A percentile compares a stretch with the other conserved stretches of the same genome.
phyloP scores from a whole-genome alignment of 345 rosid genomes.

The Rhodomyrtus tomentosa region DNA sequence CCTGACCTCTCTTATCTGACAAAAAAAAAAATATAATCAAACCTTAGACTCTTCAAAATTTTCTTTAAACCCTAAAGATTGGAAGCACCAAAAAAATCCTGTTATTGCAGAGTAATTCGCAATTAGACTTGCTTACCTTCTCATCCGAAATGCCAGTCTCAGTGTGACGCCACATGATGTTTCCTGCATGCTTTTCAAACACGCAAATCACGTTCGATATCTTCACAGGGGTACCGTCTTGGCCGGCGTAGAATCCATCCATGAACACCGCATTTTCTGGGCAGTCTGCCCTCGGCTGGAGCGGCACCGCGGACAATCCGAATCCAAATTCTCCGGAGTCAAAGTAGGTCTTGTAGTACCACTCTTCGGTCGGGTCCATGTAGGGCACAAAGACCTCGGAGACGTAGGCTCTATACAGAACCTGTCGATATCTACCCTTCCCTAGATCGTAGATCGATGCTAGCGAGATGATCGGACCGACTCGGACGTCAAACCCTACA shows the following conservation, averaged over 20 bases:
- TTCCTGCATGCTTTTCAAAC: slow-evolving; percentile 51
- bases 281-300: slow-evolving; percentile 50
- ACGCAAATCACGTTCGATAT: slow-evolving; percentile 42
- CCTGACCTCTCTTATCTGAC: slow-evolving; percentile 58
- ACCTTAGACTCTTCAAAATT: background rate
- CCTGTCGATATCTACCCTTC: slow-evolving; percentile 18
- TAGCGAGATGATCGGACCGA: slow-evolving; percentile 46
- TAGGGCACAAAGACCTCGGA: slow-evolving; percentile 82
- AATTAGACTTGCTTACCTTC: slow-evolving; percentile 25
- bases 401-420: slow-evolving; percentile 51
- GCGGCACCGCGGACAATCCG: slow-evolving; percentile 40
- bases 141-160: slow-evolving; percentile 57
- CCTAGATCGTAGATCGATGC: slow-evolving; percentile 44
- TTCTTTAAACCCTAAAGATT: background rate
- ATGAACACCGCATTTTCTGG: slow-evolving; percentile 46
- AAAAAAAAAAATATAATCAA: background rate
- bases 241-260: slow-evolving; percentile 43
- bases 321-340: slow-evolving; percentile 73
- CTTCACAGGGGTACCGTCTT: slow-evolving; percentile 39
- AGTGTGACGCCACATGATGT: slow-evolving; percentile 51
- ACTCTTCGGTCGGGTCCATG: slow-evolving; percentile 66
- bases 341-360: slow-evolving; percentile 72
- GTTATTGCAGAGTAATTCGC: background rate
- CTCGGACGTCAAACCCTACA: slow-evolving; percentile 45
- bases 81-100: background rate